phyloP scores from a whole-genome alignment of 2,329 filamentous ascomycete genomes.

The Ceratocystis papillata region DNA sequence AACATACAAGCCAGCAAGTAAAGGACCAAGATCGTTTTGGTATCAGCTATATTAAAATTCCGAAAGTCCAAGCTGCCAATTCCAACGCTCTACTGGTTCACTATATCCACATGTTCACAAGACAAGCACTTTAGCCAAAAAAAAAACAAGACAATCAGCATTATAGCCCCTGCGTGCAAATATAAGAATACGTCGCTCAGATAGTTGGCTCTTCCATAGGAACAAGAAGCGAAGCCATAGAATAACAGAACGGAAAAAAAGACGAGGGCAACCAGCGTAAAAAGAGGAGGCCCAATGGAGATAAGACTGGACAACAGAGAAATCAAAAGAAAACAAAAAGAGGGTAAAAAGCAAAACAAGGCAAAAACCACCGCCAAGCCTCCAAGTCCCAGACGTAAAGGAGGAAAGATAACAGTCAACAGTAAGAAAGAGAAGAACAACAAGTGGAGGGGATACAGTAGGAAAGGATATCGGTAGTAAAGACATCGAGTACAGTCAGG shows the following conservation, averaged over 20 bases:
- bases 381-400: constrained; percentile 9
- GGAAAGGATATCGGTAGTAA: background rate
- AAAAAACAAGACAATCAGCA: constrained; percentile 11
- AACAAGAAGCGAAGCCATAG: background rate
- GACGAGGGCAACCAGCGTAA: background rate
- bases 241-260: background rate
- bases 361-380: background rate
- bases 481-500: background rate
- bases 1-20: no score
- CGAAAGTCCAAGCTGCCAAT: background rate
- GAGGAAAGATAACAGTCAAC: background rate
- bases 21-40: no score
- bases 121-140: background rate
- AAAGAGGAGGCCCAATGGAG: background rate
- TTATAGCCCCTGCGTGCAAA: constrained; percentile 1
- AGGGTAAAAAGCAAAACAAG: constrained; percentile 2
- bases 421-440: background rate
- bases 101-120: background rate
- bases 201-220: background rate
- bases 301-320: background rate
- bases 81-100: background rate
- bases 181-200: constrained; percentile 10
- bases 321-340: background rate
- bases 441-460: background rate
- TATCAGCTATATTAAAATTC: no score